Conservation (phyloP, 768 basidiomycete genomes). For the Collybia sordida region DNA sequence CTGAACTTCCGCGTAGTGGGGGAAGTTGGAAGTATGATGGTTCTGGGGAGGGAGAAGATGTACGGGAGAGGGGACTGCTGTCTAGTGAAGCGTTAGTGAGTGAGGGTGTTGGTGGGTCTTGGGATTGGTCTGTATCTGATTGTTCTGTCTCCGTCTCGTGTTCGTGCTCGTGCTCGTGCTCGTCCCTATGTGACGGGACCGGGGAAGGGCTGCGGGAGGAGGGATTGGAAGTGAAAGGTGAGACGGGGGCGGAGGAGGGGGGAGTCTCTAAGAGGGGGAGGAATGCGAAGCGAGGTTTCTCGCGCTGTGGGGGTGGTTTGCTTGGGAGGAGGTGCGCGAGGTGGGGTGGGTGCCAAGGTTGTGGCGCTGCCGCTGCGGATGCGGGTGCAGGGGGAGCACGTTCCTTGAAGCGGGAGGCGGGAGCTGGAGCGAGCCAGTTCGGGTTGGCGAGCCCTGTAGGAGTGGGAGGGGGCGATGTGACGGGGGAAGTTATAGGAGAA, state of each 20-base stretch:
- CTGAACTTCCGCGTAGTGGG: not conserved
- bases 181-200: no score
- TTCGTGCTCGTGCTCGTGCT: no score
- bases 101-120: slow-evolving; percentile 34
- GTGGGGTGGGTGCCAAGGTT: slow-evolving; percentile 20
- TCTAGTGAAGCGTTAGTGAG: slow-evolving; percentile 36
- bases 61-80: slow-evolving; percentile 34
- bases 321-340: slow-evolving; percentile 30
- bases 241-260: slow-evolving; percentile 14
- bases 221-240: slow-evolving; percentile 15
- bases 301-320: slow-evolving; percentile 15
- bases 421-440: slow-evolving; percentile 10
- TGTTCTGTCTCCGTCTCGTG: no score
- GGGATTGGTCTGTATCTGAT: slow-evolving; percentile 28
- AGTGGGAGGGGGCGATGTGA: slow-evolving; percentile 7
- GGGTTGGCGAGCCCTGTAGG: slow-evolving; percentile 5
- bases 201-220: slow-evolving; percentile 19
- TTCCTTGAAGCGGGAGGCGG: slow-evolving; percentile 7
- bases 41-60: slow-evolving; percentile 32
- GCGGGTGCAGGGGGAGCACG: slow-evolving; percentile 12
- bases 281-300: slow-evolving; percentile 31
- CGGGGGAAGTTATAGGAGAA: slow-evolving; percentile 5
- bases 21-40: slow-evolving; percentile 29
- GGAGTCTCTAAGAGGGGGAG: slow-evolving; percentile 37
- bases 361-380: slow-evolving; percentile 10